These are phyloP conservation scores for Dryas drummondii DNA, from an alignment of 306 rosid genomes.

Conservation along the genomic window DNA sequence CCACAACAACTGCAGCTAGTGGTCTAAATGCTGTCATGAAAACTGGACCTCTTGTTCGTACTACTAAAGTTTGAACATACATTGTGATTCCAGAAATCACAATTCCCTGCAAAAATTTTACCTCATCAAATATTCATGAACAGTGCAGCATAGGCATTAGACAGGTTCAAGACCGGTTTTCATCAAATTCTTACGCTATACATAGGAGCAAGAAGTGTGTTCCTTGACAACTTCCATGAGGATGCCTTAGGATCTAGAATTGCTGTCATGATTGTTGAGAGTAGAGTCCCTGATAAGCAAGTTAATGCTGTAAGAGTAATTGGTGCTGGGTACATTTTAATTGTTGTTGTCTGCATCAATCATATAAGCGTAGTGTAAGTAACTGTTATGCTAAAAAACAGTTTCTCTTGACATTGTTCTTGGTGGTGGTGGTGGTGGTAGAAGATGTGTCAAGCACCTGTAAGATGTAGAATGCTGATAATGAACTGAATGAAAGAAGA, in stretches of 20 bases:
- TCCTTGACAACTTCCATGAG: slow-evolving; percentile 29
- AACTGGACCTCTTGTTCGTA: slow-evolving; percentile 28
- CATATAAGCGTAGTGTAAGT: neutral
- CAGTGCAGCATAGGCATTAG: neutral
- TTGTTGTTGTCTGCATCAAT: slow-evolving; percentile 19
- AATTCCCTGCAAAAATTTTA: slow-evolving; percentile 23
- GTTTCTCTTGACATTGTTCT: neutral
- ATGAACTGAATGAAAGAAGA: neutral
- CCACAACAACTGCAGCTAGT: slow-evolving; percentile 6
- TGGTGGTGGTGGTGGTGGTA: too few species aligned
- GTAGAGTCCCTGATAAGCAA: slow-evolving; percentile 23
- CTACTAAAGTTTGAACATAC: slow-evolving; percentile 19
- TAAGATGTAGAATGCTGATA: slow-evolving; percentile 13
- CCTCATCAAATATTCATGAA: neutral
- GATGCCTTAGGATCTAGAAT: slow-evolving; percentile 30
- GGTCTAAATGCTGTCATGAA: slow-evolving; percentile 33
- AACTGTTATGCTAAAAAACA: neutral
- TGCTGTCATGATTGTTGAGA: slow-evolving; percentile 20
- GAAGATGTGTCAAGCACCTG: slow-evolving; percentile 8
- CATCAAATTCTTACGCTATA: slow-evolving; percentile 5
- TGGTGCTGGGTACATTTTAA: slow-evolving; percentile 29
- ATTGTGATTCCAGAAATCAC: slow-evolving; percentile 11
- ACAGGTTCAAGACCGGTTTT: neutral
- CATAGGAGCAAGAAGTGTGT: slow-evolving; percentile 28
- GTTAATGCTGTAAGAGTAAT: slow-evolving; percentile 19